Conservation (phyloP, 2,329 filamentous ascomycete species). For the Fusarium praegraminearum region DNA sequence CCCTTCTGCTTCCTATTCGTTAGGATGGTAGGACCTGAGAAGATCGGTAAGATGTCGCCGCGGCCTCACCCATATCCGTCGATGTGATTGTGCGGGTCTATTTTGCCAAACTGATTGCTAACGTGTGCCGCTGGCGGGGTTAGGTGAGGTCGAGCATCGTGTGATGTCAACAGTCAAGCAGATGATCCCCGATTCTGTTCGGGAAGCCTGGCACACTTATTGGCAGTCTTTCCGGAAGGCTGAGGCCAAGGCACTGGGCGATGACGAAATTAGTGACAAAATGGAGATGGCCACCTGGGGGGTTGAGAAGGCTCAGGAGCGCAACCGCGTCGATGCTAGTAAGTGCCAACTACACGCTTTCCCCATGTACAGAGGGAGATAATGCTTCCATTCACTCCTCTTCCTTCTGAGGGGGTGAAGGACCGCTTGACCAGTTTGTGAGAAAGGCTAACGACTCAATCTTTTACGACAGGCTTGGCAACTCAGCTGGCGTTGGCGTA, state of each 20-base stretch:
- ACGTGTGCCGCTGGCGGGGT: slow-evolving; percentile 12
- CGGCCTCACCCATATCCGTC: slow-evolving; percentile 13
- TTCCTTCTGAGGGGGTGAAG: slow-evolving; percentile 3
- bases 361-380: slow-evolving; percentile 21
- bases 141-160: slow-evolving; percentile 74
- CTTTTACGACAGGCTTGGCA: slow-evolving; percentile 62
- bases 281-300: slow-evolving; percentile 69
- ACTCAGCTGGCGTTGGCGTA: slow-evolving; percentile 95
- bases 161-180: slow-evolving; percentile 70
- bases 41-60: slow-evolving; percentile 71
- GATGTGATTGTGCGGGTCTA: neutral
- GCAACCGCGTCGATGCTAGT: slow-evolving; percentile 78
- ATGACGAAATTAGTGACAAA: slow-evolving; percentile 59
- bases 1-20: slow-evolving; percentile 96
- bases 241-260: slow-evolving; percentile 58
- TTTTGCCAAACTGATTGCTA: slow-evolving; percentile 21
- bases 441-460: slow-evolving; percentile 43
- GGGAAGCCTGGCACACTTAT: slow-evolving; percentile 65
- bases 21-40: slow-evolving; percentile 82
- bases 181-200: slow-evolving; percentile 69
- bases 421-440: slow-evolving; percentile 19
- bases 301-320: slow-evolving; percentile 71
- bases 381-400: slow-evolving; percentile 8
- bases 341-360: slow-evolving; percentile 57
- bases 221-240: slow-evolving; percentile 61